Evolutionary conservation across 169 alveolate genomes (phyloP).

Genomic region (Sarcocystis neurona): DNA sequence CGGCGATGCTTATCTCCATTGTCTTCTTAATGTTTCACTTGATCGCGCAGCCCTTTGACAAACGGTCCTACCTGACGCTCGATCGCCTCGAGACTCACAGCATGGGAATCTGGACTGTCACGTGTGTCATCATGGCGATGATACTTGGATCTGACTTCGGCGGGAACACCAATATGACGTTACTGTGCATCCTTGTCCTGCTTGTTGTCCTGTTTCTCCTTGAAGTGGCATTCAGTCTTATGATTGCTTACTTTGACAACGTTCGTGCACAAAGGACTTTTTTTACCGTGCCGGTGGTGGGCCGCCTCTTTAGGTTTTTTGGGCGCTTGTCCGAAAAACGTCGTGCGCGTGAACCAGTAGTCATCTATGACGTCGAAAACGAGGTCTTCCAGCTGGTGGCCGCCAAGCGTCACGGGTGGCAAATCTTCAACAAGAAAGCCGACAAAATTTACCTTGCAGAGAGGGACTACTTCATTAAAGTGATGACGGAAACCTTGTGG

Average conservation of each 20-base stretch:
- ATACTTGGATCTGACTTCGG: conserved; percentile 64
- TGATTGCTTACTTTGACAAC: conserved; percentile 70
- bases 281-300: conserved; percentile 68
- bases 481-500: conserved; percentile 73
- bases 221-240: conserved; percentile 62
- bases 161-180: conserved; percentile 67
- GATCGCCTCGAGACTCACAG: conserved; percentile 81
- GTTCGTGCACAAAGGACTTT: conserved; percentile 62
- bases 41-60: conserved; percentile 80
- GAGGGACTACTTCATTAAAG: conserved; percentile 73
- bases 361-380: conserved; percentile 65
- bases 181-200: conserved; percentile 60
- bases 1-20: conserved; percentile 77
- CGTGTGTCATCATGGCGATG: conserved; percentile 68
- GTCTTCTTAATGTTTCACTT: conserved; percentile 76
- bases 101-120: conserved; percentile 82
- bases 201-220: conserved; percentile 59
- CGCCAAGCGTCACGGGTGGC: conserved; percentile 55
- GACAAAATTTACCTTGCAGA: conserved; percentile 64
- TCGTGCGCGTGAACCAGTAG: conserved; percentile 70
- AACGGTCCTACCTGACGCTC: conserved; percentile 78
- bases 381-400: conserved; percentile 69
- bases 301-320: conserved; percentile 54
- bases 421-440: neutral
- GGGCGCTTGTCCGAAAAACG: conserved; percentile 64